Conservation (phyloP, 305 asterid species). For the Solanum hybrid region DNA sequence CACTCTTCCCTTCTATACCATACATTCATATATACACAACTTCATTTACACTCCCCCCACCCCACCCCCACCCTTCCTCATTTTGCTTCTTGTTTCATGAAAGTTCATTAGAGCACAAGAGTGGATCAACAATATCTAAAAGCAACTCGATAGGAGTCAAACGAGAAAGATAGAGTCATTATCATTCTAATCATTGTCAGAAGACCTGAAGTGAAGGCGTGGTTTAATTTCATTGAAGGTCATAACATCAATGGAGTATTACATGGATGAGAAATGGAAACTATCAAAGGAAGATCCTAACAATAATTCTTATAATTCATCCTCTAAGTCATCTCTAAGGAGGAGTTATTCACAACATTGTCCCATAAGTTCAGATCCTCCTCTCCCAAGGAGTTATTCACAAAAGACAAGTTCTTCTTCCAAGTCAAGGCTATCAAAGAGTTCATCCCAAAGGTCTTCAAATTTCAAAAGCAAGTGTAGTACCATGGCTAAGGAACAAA, state of each 20-base stretch:
- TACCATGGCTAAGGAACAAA: slow-evolving; percentile 79
- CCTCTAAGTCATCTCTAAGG: slow-evolving; percentile 12
- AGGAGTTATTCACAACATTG: slow-evolving; percentile 44
- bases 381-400: slow-evolving; percentile 43
- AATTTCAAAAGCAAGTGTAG: slow-evolving; percentile 68
- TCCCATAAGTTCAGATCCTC: slow-evolving; percentile 21
- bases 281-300: slow-evolving; percentile 43
- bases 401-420: slow-evolving; percentile 29
- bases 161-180: background rate
- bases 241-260: slow-evolving; percentile 44
- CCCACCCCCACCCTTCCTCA: background rate
- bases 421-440: slow-evolving; percentile 42
- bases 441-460: slow-evolving; percentile 50
- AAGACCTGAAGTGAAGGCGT: background rate
- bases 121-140: background rate
- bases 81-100: background rate
- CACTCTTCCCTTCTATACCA: background rate
- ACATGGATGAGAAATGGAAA: slow-evolving; percentile 82
- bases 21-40: background rate
- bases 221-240: background rate
- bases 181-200: background rate
- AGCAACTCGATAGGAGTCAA: background rate
- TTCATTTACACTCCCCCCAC: background rate
- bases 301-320: slow-evolving; percentile 18
- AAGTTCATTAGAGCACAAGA: background rate